Conservation (phyloP, 179 eudicot genomes). For the Sideroxylon spinosum region DNA sequence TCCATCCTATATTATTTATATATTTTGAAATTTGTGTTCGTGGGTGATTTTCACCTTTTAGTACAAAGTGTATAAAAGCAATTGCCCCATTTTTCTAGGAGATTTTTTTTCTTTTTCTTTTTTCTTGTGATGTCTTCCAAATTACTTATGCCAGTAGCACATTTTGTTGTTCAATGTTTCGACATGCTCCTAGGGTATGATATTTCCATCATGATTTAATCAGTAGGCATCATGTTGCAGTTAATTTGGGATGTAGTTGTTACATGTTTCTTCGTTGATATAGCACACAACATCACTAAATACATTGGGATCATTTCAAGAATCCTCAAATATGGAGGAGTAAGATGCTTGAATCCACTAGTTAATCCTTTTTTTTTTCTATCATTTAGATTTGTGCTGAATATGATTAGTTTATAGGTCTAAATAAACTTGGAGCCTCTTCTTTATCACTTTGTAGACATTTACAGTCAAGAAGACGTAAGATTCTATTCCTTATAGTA, state of each 20-base stretch:
- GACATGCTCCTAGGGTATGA: not conserved
- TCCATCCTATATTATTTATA: too few species aligned
- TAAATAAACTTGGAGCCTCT: constrained; percentile 99
- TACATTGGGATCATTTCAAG: constrained; percentile 87
- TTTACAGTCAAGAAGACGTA: constrained; percentile 76
- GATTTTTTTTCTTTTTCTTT: not conserved
- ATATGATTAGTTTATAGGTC: constrained; percentile 45
- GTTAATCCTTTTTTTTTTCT: not conserved
- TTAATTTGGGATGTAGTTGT: constrained; percentile 97
- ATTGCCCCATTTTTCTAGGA: not conserved
- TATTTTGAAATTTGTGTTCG: too few species aligned
- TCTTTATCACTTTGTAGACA: constrained; percentile 94
- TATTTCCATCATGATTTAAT: not conserved
- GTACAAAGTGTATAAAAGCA: too few species aligned
- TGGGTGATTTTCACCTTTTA: too few species aligned
- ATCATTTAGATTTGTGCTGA: not conserved
- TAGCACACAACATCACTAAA: constrained; percentile 89
- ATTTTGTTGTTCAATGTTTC: constrained; percentile 5
- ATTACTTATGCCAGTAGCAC: not conserved
- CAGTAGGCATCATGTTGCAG: constrained; percentile 34
- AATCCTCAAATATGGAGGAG: constrained; percentile 92
- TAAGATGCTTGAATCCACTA: constrained; percentile 37
- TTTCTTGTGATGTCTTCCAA: not conserved
- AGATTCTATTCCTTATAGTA: constrained; percentile 23
- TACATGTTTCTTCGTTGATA: constrained; percentile 95